Evolutionary conservation across 345 rosid genomes (phyloP), one percentile per base, ranked within the genome.

Genomic region (Arabis alpina): DNA sequence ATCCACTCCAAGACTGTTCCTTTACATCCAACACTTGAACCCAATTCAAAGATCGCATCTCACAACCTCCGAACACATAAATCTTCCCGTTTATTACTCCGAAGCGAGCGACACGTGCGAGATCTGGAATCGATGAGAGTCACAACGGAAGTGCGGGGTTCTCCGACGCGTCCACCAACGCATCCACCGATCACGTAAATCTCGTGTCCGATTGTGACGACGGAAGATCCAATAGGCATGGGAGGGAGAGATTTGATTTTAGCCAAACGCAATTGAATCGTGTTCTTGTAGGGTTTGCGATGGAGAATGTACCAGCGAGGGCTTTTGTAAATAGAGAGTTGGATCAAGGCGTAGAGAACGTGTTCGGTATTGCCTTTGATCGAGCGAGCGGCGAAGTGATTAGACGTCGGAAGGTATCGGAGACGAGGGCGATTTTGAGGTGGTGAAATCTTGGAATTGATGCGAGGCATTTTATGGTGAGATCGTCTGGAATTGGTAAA

Each of bases 31-130:
- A 66, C 32, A 5, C 43, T 43, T 66, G 42, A 13, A 54, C 23
- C 52, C 43, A 28, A 13, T 66, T 10, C 2, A 0, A 0, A n/a
- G 14, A 0, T 8, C 5, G 12, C 34, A 2, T 16, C 54, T 1
- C 1, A 41, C 51, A 54, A 4, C 61, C 69, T 50, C 69, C 69
- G n/a, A 37, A 8, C 7, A 64, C 57, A 37, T 51, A 14, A 5
- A 65, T 65, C 59, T 51, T 52, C 4, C 59, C 49, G 48, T 51
- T 39, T 1, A 52, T 25, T 0, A 65, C 39, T 54, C 49, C n/a
- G n/a, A n/a, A n/a, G n/a, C n/a, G n/a, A n/a, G n/a, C n/a, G n/a
- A n/a, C n/a, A n/a, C n/a, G 56, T 51, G 25, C 51, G 44, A 8
- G 24, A 16, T 11, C 32, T 43, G 44, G 32, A 54, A 2, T 67